Evolutionary conservation across 2,329 filamentous ascomycete genomes (phyloP).

Genomic region (Fusarium sp.): DNA sequence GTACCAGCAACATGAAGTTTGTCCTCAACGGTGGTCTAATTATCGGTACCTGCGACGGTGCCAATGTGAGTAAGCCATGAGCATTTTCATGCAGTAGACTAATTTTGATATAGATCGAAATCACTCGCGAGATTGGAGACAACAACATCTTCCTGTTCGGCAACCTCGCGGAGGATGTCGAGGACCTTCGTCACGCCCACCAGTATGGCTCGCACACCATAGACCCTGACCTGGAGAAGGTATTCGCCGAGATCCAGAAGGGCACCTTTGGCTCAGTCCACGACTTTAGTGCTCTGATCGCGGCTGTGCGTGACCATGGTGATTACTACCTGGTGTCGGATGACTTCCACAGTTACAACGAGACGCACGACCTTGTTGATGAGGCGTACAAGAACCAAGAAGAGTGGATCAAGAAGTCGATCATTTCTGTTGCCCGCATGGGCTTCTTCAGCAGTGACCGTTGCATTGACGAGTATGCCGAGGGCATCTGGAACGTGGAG

Average conservation of each 20-base stretch:
- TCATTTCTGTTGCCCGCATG: constrained; percentile 91
- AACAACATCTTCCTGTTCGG: constrained; percentile 99
- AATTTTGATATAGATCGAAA: constrained; percentile 76
- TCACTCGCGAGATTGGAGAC: constrained; percentile 95
- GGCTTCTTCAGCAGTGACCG: constrained; percentile 97
- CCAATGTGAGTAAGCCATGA: constrained; percentile 76
- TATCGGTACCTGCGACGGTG: constrained; percentile 97
- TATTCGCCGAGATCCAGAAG: constrained; percentile 85
- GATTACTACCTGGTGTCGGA: constrained; percentile 99
- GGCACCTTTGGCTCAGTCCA: constrained; percentile 84
- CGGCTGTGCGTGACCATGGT: constrained; percentile 89
- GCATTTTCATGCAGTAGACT: background rate
- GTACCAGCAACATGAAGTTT: constrained; percentile 99
- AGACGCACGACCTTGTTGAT: constrained; percentile 92
- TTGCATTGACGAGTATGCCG: constrained; percentile 97
- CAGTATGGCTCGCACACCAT: constrained; percentile 84
- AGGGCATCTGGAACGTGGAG: constrained; percentile 97
- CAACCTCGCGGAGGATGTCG: constrained; percentile 94
- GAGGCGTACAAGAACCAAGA: constrained; percentile 93
- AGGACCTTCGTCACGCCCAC: constrained; percentile 92
- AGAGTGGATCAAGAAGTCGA: constrained; percentile 91
- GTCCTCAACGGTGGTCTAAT: constrained; percentile 97
- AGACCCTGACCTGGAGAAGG: constrained; percentile 80
- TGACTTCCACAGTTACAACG: constrained; percentile 94
- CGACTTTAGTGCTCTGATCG: constrained; percentile 85